A percentile compares a stretch with the other conserved stretches of the same genome.
phyloP scores from a whole-genome alignment of 2,329 filamentous ascomycete species.

The Xylaria sp. region DNA sequence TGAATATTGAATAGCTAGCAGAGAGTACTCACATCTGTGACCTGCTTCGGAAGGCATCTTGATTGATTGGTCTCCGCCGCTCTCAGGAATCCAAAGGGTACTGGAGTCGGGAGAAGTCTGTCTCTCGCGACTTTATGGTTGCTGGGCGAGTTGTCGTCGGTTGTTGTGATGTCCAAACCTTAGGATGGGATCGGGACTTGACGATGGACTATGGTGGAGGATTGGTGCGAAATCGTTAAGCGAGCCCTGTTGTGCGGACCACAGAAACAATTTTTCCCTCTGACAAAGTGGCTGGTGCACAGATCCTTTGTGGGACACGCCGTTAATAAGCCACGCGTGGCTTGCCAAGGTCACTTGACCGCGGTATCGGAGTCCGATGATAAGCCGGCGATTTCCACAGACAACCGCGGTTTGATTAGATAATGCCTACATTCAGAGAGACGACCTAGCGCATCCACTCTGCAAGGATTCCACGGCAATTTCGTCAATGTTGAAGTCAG shows the following conservation, averaged over 20 bases:
- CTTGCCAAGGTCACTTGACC: background rate
- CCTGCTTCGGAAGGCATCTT: constrained; percentile 88
- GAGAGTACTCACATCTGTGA: constrained; percentile 76
- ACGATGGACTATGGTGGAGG: constrained; percentile 27
- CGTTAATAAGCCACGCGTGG: constrained; percentile 15
- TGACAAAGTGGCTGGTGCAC: constrained; percentile 19
- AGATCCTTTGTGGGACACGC: background rate
- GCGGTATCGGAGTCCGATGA: no score
- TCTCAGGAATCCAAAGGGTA: constrained; percentile 50
- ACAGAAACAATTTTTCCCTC: constrained; percentile 26
- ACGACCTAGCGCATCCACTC: no score
- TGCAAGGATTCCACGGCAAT: no score
- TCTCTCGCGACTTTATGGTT: constrained; percentile 49
- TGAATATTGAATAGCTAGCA: constrained; percentile 20
- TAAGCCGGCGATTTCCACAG: no score
- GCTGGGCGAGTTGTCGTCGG: constrained; percentile 44
- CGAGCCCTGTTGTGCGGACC: constrained; percentile 34
- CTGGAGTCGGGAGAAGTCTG: constrained; percentile 45
- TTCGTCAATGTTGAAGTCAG: no score
- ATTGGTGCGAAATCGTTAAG: constrained; percentile 34
- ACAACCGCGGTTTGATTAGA: no score
- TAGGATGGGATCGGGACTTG: constrained; percentile 31
- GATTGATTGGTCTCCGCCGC: constrained; percentile 54
- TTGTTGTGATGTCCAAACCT: constrained; percentile 40
- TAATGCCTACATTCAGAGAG: no score